A percentile compares a stretch with the other conserved stretches of the same genome.
Evolutionary conservation across 352 stramenopile genomes (phyloP).

Genomic region (Plasmopara viticola): DNA sequence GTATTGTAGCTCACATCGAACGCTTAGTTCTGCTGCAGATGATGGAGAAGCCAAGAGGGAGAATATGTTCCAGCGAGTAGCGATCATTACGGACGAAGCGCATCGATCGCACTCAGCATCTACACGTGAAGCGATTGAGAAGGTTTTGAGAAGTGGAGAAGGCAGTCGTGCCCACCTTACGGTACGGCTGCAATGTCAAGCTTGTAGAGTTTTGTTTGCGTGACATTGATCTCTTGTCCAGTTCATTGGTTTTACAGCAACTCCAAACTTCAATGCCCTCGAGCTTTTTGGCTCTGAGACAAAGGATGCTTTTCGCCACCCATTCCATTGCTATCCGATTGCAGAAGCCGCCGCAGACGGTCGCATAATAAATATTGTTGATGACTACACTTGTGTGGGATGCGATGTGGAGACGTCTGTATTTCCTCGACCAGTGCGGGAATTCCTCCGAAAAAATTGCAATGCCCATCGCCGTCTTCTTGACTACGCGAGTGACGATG

Average conservation of each 20-base stretch:
- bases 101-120: slow-evolving; percentile 70
- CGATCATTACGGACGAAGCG: slow-evolving; percentile 80
- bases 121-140: slow-evolving; percentile 61
- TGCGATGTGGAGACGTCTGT: slow-evolving; percentile 52
- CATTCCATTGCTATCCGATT: slow-evolving; percentile 78
- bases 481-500: slow-evolving; percentile 52
- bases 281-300: slow-evolving; percentile 52
- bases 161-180: slow-evolving; percentile 31
- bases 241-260: slow-evolving; percentile 82
- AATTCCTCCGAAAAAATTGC: slow-evolving; percentile 20
- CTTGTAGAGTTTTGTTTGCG: neutral
- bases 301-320: slow-evolving; percentile 12
- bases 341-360: slow-evolving; percentile 40
- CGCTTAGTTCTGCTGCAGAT: neutral
- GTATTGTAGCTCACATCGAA: slow-evolving; percentile 30
- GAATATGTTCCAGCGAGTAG: slow-evolving; percentile 45
- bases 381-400: slow-evolving; percentile 51
- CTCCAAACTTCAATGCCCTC: slow-evolving; percentile 56
- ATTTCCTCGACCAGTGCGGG: slow-evolving; percentile 34
- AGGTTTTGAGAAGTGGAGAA: slow-evolving; percentile 50
- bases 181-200: slow-evolving; percentile 14
- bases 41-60: neutral
- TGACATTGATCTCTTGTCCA: slow-evolving; percentile 11
- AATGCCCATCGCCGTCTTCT: slow-evolving; percentile 38
- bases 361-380: slow-evolving; percentile 59